Evolutionary conservation across 2,329 filamentous ascomycete genomes (phyloP).

Genomic region (Curvularia eragrostidis): DNA sequence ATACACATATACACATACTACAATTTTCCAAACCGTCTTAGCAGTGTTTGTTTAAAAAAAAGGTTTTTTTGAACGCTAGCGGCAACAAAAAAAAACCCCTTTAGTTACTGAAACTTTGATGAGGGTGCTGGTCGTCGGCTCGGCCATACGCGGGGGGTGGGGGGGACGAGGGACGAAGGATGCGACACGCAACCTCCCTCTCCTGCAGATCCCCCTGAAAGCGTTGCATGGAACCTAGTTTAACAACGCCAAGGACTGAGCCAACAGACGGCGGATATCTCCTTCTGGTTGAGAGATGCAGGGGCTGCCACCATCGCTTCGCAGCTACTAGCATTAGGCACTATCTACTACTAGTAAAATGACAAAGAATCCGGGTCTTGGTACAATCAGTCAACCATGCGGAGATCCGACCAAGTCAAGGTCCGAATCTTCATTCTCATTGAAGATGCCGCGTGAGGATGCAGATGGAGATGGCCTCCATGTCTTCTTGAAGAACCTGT

Average conservation of each 20-base stretch:
- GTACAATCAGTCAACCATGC: not conserved
- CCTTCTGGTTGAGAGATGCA: conserved; percentile 8
- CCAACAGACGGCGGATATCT: conserved; percentile 8
- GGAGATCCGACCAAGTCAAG: not conserved
- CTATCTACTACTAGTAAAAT: too few species aligned
- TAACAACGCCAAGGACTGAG: conserved; percentile 11
- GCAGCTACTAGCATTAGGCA: not conserved
- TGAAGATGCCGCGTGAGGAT: conserved; percentile 20
- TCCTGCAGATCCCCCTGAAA: conserved; percentile 24
- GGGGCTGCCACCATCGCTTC: not conserved
- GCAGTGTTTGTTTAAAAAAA: too few species aligned
- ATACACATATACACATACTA: too few species aligned
- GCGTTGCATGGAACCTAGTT: conserved; percentile 7
- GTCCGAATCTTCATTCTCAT: conserved; percentile 15
- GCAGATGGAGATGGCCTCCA: conserved; percentile 9
- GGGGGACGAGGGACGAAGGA: too few species aligned
- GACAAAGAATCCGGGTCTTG: not conserved
- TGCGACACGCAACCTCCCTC: conserved; percentile 7
- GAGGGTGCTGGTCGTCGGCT: too few species aligned
- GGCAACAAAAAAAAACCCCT: too few species aligned
- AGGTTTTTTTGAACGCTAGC: too few species aligned
- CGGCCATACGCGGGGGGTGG: not conserved
- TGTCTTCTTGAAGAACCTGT: conserved; percentile 20
- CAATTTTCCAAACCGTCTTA: conserved; percentile 30
- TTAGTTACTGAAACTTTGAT: not conserved